A percentile compares a stretch with the other conserved stretches of the same genome.
phyloP scores from a whole-genome alignment of 1,284 basidiomycete genomes.

The Takashimella tepidaria region DNA sequence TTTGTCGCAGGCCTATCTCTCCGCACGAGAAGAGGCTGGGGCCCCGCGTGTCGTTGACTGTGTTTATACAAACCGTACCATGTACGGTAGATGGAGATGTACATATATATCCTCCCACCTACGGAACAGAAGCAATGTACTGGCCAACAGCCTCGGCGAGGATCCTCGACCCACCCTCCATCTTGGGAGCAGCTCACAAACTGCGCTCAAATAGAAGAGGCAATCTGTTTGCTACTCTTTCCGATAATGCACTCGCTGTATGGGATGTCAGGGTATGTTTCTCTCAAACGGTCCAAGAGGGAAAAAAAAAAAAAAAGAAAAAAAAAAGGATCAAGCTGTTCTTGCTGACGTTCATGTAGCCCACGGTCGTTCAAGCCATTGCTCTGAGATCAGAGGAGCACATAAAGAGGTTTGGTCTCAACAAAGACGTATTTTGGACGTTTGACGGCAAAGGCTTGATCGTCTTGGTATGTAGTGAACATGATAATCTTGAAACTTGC shows the following conservation, averaged over 20 bases:
- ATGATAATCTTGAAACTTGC: too few relatives aligned
- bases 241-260: constrained; percentile 61
- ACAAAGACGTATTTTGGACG: constrained; percentile 67
- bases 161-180: constrained; percentile 12
- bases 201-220: constrained; percentile 64
- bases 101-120: too few relatives aligned
- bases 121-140: constrained; percentile 32
- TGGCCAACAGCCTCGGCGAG: constrained; percentile 43
- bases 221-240: constrained; percentile 70
- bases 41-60: too few relatives aligned
- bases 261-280: constrained; percentile 77
- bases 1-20: too few relatives aligned
- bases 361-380: constrained; percentile 68
- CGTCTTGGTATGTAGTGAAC: constrained; percentile 67
- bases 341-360: constrained; percentile 53
- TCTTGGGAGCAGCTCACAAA: not conserved
- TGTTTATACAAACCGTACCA: too few relatives aligned
- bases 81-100: too few relatives aligned
- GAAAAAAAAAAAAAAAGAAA: too few relatives aligned
- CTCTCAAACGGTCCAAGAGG: not conserved
- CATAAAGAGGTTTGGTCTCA: constrained; percentile 73
- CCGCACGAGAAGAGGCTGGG: too few relatives aligned
- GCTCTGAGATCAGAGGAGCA: constrained; percentile 69
- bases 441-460: constrained; percentile 70
- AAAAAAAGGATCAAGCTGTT: too few relatives aligned